These are phyloP conservation scores for Pestalotiopsis sp. DNA, from an alignment of 2,329 filamentous ascomycete species.

Conservation along the genomic window DNA sequence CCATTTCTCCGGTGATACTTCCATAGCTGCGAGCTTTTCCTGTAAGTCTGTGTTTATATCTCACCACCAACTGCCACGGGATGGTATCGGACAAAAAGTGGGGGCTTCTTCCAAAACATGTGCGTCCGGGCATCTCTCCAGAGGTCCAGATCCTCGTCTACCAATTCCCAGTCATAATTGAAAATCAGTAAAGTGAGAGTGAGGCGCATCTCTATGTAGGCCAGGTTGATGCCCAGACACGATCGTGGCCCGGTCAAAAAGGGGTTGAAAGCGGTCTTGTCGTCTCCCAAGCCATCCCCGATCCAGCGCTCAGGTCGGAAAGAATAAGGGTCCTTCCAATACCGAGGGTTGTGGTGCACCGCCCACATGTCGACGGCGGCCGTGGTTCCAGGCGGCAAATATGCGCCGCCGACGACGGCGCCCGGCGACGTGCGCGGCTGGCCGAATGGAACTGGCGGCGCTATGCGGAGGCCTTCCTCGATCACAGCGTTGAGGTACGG, in stretches of 20 bases:
- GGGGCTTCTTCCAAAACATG: slow-evolving; percentile 24
- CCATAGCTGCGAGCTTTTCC: too few relatives aligned
- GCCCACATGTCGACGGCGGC: slow-evolving; percentile 42
- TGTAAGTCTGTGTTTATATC: too few relatives aligned
- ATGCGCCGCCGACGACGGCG: slow-evolving; percentile 14
- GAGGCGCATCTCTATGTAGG: slow-evolving; percentile 36
- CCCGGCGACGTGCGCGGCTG: slow-evolving; percentile 27
- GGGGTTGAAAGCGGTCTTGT: slow-evolving; percentile 14
- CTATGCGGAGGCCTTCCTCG: slow-evolving; percentile 30
- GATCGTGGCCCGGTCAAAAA: slow-evolving; percentile 20
- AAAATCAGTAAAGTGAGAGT: slow-evolving; percentile 36
- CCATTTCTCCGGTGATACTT: too few relatives aligned
- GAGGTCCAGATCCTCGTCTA: slow-evolving; percentile 23
- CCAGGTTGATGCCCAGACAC: slow-evolving; percentile 24
- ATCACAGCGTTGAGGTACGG: slow-evolving; percentile 30
- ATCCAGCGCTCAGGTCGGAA: slow-evolving; percentile 17
- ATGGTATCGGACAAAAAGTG: not conserved
- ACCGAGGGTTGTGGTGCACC: slow-evolving; percentile 10
- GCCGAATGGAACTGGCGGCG: slow-evolving; percentile 28
- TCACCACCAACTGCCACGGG: not conserved
- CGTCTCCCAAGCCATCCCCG: slow-evolving; percentile 1
- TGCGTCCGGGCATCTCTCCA: slow-evolving; percentile 20
- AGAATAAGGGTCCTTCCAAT: not conserved
- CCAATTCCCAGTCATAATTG: slow-evolving; percentile 34
- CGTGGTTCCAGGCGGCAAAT: slow-evolving; percentile 24